A percentile compares a stretch with the other conserved stretches of the same genome.
phyloP scores from a whole-genome alignment of 2,329 filamentous ascomycete species.

The Claviceps maximensis region DNA sequence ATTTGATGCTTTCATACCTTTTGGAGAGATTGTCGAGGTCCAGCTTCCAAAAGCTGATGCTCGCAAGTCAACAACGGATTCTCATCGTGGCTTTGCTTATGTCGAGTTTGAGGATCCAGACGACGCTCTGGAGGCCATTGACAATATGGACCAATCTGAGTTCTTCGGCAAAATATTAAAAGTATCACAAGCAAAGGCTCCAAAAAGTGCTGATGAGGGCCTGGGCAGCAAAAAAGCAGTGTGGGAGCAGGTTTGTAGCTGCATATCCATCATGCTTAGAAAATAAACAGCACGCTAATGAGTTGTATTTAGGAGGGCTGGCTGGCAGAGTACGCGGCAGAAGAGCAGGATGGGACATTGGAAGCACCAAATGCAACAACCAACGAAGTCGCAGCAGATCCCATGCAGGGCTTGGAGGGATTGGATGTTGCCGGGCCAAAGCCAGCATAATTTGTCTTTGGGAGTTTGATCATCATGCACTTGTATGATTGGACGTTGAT shows the following conservation, averaged over 20 bases:
- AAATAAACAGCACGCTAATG: background rate
- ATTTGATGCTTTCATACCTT: slow-evolving; percentile 87
- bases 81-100: slow-evolving; percentile 89
- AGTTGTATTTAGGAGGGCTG: slow-evolving; percentile 64
- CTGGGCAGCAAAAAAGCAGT: slow-evolving; percentile 86
- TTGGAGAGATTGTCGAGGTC: slow-evolving; percentile 89
- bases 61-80: slow-evolving; percentile 59
- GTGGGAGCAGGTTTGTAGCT: slow-evolving; percentile 79
- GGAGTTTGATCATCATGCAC: slow-evolving; percentile 4
- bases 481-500: slow-evolving; percentile 14
- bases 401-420: slow-evolving; percentile 91
- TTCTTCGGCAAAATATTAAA: slow-evolving; percentile 87
- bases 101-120: slow-evolving; percentile 80
- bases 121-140: slow-evolving; percentile 88
- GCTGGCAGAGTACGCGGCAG: slow-evolving; percentile 74
- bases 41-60: slow-evolving; percentile 79
- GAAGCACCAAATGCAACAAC: slow-evolving; percentile 11
- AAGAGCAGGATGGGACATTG: slow-evolving; percentile 49
- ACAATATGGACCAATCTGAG: slow-evolving; percentile 98
- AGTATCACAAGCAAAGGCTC: slow-evolving; percentile 81
- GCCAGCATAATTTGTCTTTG: slow-evolving; percentile 40
- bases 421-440: slow-evolving; percentile 90
- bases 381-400: slow-evolving; percentile 54
- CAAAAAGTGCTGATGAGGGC: slow-evolving; percentile 78
- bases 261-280: background rate